phyloP scores from a whole-genome alignment of 2,329 filamentous ascomycete genomes.

The Paradendryphiella salina region DNA sequence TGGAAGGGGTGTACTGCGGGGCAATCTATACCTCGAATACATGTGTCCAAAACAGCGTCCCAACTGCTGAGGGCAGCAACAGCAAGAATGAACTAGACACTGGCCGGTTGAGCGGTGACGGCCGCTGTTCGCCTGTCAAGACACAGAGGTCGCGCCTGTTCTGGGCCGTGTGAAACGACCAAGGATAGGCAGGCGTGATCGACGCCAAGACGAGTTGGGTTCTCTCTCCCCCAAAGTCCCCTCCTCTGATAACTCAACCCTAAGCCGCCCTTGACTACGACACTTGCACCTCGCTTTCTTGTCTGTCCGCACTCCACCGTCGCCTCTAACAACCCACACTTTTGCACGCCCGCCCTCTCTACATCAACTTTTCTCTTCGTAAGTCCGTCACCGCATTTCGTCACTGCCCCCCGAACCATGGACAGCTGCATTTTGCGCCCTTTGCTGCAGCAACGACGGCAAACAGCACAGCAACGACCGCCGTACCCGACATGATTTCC shows the following conservation, averaged over 20 bases:
- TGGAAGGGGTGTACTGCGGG: constrained; percentile 25
- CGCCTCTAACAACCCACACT: constrained; percentile 14
- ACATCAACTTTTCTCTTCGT: constrained; percentile 26
- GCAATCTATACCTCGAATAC: constrained; percentile 10
- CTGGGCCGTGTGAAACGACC: constrained; percentile 33
- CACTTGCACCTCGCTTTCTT: constrained; percentile 25
- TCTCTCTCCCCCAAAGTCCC: constrained; percentile 29
- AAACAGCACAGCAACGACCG: constrained; percentile 16
- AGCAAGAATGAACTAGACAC: neutral
- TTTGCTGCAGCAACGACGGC: constrained; percentile 24
- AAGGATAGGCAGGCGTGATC: constrained; percentile 34
- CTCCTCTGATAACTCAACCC: constrained; percentile 33
- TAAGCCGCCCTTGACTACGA: constrained; percentile 28
- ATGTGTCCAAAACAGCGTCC: neutral
- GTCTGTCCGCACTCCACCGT: constrained; percentile 21
- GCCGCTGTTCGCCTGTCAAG: constrained; percentile 14
- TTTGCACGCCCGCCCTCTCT: constrained; percentile 17
- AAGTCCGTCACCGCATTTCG: constrained; percentile 38
- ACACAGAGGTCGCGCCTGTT: constrained; percentile 25
- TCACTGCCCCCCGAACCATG: constrained; percentile 31
- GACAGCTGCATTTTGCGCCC: constrained; percentile 36
- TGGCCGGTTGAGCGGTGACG: constrained; percentile 18
- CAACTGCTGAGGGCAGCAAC: neutral
- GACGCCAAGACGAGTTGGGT: constrained; percentile 28
- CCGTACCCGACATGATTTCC: constrained; percentile 25